Base-by-base conservation (phyloP, 805 yeast species). In the Candida verbasci region DNA sequence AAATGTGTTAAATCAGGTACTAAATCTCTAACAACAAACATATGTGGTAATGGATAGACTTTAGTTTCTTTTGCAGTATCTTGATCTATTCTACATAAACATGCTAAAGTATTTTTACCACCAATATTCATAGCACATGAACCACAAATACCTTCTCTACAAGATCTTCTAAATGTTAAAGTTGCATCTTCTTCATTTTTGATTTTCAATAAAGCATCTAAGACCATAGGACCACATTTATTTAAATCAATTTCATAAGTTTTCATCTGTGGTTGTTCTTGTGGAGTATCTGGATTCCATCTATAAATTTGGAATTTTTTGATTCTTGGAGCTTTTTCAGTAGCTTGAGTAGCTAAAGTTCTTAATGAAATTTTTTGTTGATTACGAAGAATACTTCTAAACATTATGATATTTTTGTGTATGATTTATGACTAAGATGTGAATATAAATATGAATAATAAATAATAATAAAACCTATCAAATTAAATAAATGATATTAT, bases 111-210 rank as follows among this genome's bases (percentile, higher is more conserved):
- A 76, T 93, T 93, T 62, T 84, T 76, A 50, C 98, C 98, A 47
- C 95, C 95, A 63, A 93, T 93, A 74, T 93, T 93, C 98, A 93
- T 93, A 50, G 98, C 98, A 73, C 98, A 93, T 6, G 97, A 91
- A 39, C 98, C 98, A 73, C 98, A 93, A 49, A 93, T 93, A 55
- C 98, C 98, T 71, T 93, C 98, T 72, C 98, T 87, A 72, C 98
- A 93, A 29, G 97, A 88, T 68, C 98, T 82, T 72, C 98, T 82
- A 68, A 93, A 86, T 4, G 98, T 93, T 59, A 93, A 77, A 22
- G 97, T 86, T 31, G 97, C 65, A 62, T 93, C 98, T 66, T 87
- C 94, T 68, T 93, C 98, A 64, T 91, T 88, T 68, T 93, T 93
- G 66, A 93, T 88, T 68, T 89, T 89, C 48, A 93, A 65, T 42